phyloP scores from a whole-genome alignment of 371 early-diverging fungal genomes.

The Apophysomyces ossiformis region DNA sequence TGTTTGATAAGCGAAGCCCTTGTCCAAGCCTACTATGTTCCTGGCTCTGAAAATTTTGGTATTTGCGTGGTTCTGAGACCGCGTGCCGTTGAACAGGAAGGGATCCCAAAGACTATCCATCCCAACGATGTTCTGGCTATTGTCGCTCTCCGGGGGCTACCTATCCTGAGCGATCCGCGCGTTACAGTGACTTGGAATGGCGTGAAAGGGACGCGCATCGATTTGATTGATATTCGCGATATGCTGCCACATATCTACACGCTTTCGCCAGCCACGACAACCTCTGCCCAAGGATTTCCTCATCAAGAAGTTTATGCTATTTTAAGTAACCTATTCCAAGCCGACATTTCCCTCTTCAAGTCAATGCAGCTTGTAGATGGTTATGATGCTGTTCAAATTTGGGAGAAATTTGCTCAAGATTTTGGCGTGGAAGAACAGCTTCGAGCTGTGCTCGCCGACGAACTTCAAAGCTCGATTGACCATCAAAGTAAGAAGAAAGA shows the following conservation, averaged over 20 bases:
- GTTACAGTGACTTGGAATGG: constrained; percentile 25
- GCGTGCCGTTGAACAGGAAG: neutral
- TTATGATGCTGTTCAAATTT: constrained; percentile 44
- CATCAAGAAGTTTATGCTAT: neutral
- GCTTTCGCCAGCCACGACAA: neutral
- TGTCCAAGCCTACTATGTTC: constrained; percentile 47
- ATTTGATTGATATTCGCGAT: constrained; percentile 48
- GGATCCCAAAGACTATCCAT: neutral
- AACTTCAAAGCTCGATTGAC: constrained; percentile 47
- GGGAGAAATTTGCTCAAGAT: constrained; percentile 44
- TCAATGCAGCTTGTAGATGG: constrained; percentile 30
- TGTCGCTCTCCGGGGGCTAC: constrained; percentile 48
- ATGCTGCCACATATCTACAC: constrained; percentile 51
- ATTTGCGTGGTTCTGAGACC: constrained; percentile 15
- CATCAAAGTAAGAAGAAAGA: constrained; percentile 45
- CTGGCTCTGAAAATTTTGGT: constrained; percentile 23
- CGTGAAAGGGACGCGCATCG: constrained; percentile 35
- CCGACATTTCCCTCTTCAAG: neutral
- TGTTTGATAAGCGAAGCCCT: constrained; percentile 66
- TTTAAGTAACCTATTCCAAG: neutral
- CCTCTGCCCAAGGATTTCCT: constrained; percentile 10
- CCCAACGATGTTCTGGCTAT: constrained; percentile 37
- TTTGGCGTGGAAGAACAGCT: constrained; percentile 38
- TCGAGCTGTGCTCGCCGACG: constrained; percentile 40
- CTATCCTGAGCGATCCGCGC: constrained; percentile 26